Conservation (phyloP, 148 eudicot species). For the Rhododendron ferrugineum region DNA sequence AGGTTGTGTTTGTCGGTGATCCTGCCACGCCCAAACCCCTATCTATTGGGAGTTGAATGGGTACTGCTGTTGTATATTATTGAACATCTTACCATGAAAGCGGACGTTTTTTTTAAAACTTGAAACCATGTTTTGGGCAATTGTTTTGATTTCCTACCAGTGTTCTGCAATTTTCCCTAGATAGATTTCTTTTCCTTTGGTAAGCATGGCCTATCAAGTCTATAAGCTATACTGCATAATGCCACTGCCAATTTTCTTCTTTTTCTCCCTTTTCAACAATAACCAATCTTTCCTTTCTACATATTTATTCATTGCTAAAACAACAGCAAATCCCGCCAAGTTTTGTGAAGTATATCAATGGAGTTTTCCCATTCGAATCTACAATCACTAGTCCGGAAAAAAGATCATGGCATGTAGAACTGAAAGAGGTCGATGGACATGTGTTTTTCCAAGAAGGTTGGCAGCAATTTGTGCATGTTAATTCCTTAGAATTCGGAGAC, state of each 20-base stretch:
- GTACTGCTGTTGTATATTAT: not conserved
- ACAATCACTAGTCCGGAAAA: not conserved
- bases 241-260: not conserved
- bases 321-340: conserved; percentile 11
- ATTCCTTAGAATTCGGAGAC: conserved; percentile 16
- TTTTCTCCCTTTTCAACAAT: not conserved
- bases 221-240: not conserved
- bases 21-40: not conserved
- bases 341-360: conserved; percentile 4
- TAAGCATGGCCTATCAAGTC: not conserved
- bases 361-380: conserved; percentile 9
- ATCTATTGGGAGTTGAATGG: not conserved
- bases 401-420: conserved; percentile 14
- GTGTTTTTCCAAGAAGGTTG: conserved; percentile 15
- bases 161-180: not conserved
- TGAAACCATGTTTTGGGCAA: not conserved
- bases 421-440: not conserved
- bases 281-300: not conserved
- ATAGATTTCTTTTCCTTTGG: not conserved
- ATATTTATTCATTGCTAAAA: not conserved
- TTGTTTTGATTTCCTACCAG: not conserved
- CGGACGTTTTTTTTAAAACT: not conserved
- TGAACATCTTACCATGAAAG: not conserved
- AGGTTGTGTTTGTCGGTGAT: not conserved
- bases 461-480: conserved; percentile 15